These are phyloP conservation scores for Epichloe sibirici DNA, from an alignment of 2,329 filamentous ascomycete genomes.

Conservation along the genomic window DNA sequence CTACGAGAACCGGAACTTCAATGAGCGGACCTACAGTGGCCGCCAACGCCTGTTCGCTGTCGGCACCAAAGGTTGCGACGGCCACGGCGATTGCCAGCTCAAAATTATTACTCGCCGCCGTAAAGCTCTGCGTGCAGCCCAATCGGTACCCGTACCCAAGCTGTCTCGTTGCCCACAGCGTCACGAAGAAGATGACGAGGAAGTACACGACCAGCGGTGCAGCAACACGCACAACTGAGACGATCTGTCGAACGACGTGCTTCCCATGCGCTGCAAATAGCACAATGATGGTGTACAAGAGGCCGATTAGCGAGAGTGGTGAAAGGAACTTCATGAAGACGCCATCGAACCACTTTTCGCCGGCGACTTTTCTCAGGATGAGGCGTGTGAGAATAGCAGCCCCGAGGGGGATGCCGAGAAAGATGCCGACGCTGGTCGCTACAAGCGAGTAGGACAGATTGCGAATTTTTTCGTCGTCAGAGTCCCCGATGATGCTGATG, in stretches of 20 bases:
- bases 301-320: conserved; percentile 68
- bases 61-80: conserved; percentile 64
- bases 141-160: conserved; percentile 65
- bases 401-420: conserved; percentile 71
- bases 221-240: conserved; percentile 68
- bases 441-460: conserved; percentile 50
- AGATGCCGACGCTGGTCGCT: conserved; percentile 71
- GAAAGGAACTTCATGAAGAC: conserved; percentile 58
- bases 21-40: conserved; percentile 76
- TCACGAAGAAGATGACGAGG: conserved; percentile 57
- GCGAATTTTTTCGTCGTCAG: conserved; percentile 20
- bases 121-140: conserved; percentile 70
- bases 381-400: conserved; percentile 70
- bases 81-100: conserved; percentile 84
- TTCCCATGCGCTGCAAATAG: conserved; percentile 73
- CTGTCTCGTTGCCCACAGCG: conserved; percentile 47
- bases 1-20: conserved; percentile 72
- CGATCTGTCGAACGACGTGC: conserved; percentile 70
- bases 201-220: conserved; percentile 80
- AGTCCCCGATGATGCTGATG: conserved; percentile 51
- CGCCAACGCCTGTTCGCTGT: conserved; percentile 70
- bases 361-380: conserved; percentile 39
- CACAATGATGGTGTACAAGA: conserved; percentile 78
- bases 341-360: conserved; percentile 50
- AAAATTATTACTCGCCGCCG: conserved; percentile 86